Evolutionary conservation across 805 yeast genomes (phyloP), one percentile per base, ranked within the genome.

Genomic region (Saturnispora gosingensis): DNA sequence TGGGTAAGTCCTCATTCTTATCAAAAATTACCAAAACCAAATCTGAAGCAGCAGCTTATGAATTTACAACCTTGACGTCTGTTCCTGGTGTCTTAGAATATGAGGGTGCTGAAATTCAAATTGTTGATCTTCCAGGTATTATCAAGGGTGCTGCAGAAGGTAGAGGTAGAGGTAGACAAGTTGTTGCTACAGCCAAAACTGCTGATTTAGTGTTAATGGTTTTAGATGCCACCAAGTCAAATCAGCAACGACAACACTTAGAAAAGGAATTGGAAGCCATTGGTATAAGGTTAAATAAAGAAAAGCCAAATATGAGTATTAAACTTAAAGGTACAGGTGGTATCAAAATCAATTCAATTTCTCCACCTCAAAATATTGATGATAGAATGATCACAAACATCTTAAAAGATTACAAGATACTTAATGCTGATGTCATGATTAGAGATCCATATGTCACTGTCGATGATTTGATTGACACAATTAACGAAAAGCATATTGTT

Each of bases 51-150:
- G 99, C 98, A 5, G 87, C 83, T 47, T 91, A 93, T 64, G 93
- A 95, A 49, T 91, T 91, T 75, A 91, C 99, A 7, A 91, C 99
- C 0, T 76, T 91, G 66, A 91, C 99, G 0, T 88, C 97, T 0
- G 97, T 91, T 20, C 97, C 98, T 0, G 97, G 98, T 46, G 95
- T 93, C 11, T 72, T 91, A 59, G 91, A 89, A 64, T 89, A 91
- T 64, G 88, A 89, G 64, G 98, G 98, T 38, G 97, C 98, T 0
- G 97, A 90, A 63, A 89, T 91, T 56, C 99, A 91, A 70, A 83
- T 93, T 58, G 91, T 91, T n/a, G 99, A 91, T 76, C 71, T 91
- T 49, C 99, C 99, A 1, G 99, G 99, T 67, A 91, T 91, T 59
- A 91, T 91, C 53, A 88, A 87, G 65, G 98, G 98, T 43, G 98